Base-by-base conservation (phyloP, 2,329 filamentous ascomycete genomes). In the Aspergillus clavatus region DNA sequence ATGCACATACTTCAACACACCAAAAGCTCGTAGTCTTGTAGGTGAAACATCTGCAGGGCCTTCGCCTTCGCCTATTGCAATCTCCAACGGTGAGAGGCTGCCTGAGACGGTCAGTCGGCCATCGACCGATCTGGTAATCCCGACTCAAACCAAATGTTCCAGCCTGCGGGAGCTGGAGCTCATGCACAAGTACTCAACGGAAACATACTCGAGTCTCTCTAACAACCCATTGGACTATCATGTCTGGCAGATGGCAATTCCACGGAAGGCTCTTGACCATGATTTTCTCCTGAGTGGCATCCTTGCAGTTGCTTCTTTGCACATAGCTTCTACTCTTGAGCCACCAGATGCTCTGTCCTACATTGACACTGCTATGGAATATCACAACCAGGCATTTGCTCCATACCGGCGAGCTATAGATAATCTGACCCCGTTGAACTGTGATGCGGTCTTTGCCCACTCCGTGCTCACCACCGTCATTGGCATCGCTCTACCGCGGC, bases 101-200 rank as follows among this genome's bases (percentile, higher is more conserved):
- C 23, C 46, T 3, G 46, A 45, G 18, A 16, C 12, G 5, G 5
- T 11, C 14, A 29, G 37, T 10, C 39, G 39, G 10, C 33, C 21
- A 18, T 16, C 40, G n/a, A n/a, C n/a, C 19, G 6, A 33, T 16
- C 11, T 16, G 4, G 14, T n/a, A 33, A 33, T 16, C 27, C 5
- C 29, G 12, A 26, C 10, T 23, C 14, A 10, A 21, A 2, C 8
- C 22, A 4, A 28, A 46, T n/a, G 50, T 45, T 19, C 46, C 51
- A 39, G 24, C 37, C 24, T 65, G 10, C 60, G 62, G 3, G 74
- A 76, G 45, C 63, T 79, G 7, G 74, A 77, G 47, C 55, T 79
- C 36, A 76, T 78, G 72, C 74, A 78, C 50, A 71, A 71, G 22
- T 79, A 72, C 66, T 69, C 73, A 1, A 75, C 70, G 0, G 66